Base-by-base conservation (phyloP, 2,329 filamentous ascomycete genomes). In the Dothideomycetes sp. region DNA sequence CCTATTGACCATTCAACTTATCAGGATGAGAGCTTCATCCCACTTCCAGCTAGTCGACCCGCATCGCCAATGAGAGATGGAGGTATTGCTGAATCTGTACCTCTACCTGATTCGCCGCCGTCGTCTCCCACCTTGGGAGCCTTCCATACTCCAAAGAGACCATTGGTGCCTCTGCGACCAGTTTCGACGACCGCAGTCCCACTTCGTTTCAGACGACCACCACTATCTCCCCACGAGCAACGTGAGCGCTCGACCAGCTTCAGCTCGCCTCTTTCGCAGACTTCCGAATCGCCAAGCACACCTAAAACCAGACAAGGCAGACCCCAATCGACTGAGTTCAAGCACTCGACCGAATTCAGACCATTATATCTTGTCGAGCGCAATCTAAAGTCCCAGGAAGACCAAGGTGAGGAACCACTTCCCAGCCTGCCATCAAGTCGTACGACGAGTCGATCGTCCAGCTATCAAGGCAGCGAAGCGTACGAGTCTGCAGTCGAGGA, bases 301-400 rank as follows among this genome's bases (percentile, higher is more conserved):
- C 37, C 45, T 5, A 41, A 47, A 15, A 40, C 38, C 2, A 38
- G 35, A 14, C 34, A 46, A 37, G 29, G 29, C 11, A 42, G 45
- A 24, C 47, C 46, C 3, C 31, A 42, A 7, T 49, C 49, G 3
- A 43, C 41, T 4, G 49, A 49, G 19, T 48, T 50, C 36, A 41
- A 43, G 30, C 40, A 40, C 8, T 41, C 38, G 0, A 42, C 73
- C 40, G 85, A 91, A 54, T 80, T 88, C 52, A 79, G 83, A 49
- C 88, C 88, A 0, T 64, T 95, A 7, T 89, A 84, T 59, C 77
- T 94, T 16, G 75, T 94, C 5, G 84, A 93, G 57, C 77, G 69
- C 19, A 74, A 70, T 47, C 61, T 64, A 14, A 69, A 70, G 50
- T 52, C 56, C 14, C 52, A 62, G 57, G 46, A 55, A 65, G 47